Conservation (phyloP, 2,329 filamentous ascomycete genomes). For the Trichoderma citrinoviride region DNA sequence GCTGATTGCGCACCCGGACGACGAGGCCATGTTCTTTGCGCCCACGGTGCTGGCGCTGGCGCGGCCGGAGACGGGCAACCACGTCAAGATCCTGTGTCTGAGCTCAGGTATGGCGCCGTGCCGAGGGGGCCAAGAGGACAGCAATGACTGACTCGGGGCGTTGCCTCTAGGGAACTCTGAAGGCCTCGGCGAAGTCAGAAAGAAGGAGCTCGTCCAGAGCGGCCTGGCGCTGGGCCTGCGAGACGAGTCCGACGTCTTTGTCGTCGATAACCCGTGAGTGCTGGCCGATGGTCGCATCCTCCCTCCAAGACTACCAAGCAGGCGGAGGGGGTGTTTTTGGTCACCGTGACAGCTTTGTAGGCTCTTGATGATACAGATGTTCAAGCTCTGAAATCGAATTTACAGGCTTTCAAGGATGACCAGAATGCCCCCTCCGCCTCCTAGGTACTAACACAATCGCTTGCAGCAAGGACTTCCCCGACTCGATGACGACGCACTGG, state of each 20-base stretch:
- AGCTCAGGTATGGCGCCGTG: constrained; percentile 63
- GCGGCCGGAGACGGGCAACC: constrained; percentile 74
- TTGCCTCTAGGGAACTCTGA: constrained; percentile 65
- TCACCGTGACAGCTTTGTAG: too few relatives aligned
- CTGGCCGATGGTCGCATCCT: background rate
- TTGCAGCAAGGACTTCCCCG: constrained; percentile 64
- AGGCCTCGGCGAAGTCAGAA: constrained; percentile 78
- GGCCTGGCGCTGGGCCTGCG: constrained; percentile 73
- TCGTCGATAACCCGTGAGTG: constrained; percentile 74
- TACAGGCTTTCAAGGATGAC: too few relatives aligned
- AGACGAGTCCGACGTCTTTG: constrained; percentile 73
- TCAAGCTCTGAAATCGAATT: too few relatives aligned
- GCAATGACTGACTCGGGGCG: background rate
- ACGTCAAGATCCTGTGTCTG: constrained; percentile 90
- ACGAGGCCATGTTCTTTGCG: constrained; percentile 99
- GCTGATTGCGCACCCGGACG: constrained; percentile 94
- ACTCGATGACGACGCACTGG: constrained; percentile 85
- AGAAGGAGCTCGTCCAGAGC: constrained; percentile 79
- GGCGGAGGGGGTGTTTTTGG: too few relatives aligned
- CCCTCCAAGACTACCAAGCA: background rate
- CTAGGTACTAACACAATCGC: background rate
- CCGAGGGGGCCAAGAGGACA: background rate
- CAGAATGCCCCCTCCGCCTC: too few relatives aligned
- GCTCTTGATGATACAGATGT: too few relatives aligned
- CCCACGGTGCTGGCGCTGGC: constrained; percentile 85